Evolutionary conservation across 2,329 filamentous ascomycete genomes (phyloP).

Genomic region (Nothopassalora personata): DNA sequence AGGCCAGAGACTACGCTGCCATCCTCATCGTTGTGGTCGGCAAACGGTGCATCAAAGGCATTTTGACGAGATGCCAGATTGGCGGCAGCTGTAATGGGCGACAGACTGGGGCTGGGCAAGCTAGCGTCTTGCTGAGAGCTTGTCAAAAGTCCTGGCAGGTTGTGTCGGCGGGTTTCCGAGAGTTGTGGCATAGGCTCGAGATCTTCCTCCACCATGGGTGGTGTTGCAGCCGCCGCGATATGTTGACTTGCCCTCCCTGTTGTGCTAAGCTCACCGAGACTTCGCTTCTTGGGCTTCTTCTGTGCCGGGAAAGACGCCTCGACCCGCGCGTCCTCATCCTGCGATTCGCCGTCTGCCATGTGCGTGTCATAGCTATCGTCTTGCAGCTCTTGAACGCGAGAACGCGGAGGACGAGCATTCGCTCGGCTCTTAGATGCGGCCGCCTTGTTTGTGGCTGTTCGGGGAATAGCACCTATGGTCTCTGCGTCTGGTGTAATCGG

Average conservation of each 20-base stretch:
- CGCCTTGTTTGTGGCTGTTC: slow-evolving; percentile 15
- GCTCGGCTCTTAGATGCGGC: slow-evolving; percentile 17
- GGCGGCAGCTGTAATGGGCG: slow-evolving; percentile 79
- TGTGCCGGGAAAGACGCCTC: slow-evolving; percentile 24
- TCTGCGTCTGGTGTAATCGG: slow-evolving; percentile 34
- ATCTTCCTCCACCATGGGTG: slow-evolving; percentile 69
- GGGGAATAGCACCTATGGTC: slow-evolving; percentile 17
- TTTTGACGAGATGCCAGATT: slow-evolving; percentile 39
- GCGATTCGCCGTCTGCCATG: slow-evolving; percentile 25
- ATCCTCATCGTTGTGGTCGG: slow-evolving; percentile 29
- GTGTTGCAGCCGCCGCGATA: slow-evolving; percentile 53
- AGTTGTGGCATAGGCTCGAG: slow-evolving; percentile 48
- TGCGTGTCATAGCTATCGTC: slow-evolving; percentile 24
- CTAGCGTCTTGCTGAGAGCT: slow-evolving; percentile 79
- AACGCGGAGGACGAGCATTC: slow-evolving; percentile 19
- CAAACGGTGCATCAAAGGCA: slow-evolving; percentile 31
- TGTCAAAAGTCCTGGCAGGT: slow-evolving; percentile 56
- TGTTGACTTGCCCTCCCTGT: slow-evolving; percentile 13
- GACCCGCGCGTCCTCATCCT: slow-evolving; percentile 24
- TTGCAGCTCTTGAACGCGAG: slow-evolving; percentile 27
- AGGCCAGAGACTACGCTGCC: slow-evolving; percentile 31
- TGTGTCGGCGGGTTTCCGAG: slow-evolving; percentile 21
- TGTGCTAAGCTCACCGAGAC: slow-evolving; percentile 12
- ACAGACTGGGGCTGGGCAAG: slow-evolving; percentile 88
- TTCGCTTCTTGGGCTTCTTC: slow-evolving; percentile 19